Conservation (phyloP, 305 asterid genomes). For the Ilex paraguariensis region DNA sequence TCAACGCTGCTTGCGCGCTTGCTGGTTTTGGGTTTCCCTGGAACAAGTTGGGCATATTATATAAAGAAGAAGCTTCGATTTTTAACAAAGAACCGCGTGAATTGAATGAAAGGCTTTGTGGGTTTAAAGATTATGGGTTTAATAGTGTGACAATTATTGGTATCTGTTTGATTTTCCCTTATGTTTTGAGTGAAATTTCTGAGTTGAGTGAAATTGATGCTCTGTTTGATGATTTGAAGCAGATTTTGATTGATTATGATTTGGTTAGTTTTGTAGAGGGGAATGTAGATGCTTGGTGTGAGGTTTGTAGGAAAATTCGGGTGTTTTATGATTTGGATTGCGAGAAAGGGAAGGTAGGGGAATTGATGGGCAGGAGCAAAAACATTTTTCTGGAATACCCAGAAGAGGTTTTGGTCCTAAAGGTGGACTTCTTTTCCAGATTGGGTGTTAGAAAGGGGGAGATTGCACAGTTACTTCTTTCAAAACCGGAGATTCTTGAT, state of each 20-base stretch:
- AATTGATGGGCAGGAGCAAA: slow-evolving; percentile 41
- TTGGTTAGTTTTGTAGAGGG: slow-evolving; percentile 36
- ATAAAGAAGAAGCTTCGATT: slow-evolving; percentile 23
- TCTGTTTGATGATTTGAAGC: slow-evolving; percentile 43
- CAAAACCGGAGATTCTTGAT: slow-evolving; percentile 38
- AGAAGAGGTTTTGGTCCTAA: slow-evolving; percentile 39
- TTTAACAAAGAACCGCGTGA: slow-evolving; percentile 19
- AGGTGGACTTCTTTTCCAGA: slow-evolving; percentile 43
- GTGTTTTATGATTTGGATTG: slow-evolving; percentile 55
- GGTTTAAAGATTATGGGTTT: slow-evolving; percentile 40
- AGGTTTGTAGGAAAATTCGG: slow-evolving; percentile 42
- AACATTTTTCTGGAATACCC: slow-evolving; percentile 36
- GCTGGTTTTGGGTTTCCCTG: slow-evolving; percentile 64
- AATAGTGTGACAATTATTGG: slow-evolving; percentile 34
- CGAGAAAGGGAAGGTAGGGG: slow-evolving; percentile 50
- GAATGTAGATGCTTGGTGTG: slow-evolving; percentile 40
- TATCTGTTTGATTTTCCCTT: slow-evolving; percentile 54
- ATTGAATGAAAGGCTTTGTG: slow-evolving; percentile 26
- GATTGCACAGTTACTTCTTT: slow-evolving; percentile 46
- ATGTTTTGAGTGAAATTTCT: slow-evolving; percentile 19
- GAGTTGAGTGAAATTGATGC: slow-evolving; percentile 26
- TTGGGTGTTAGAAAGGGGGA: slow-evolving; percentile 38
- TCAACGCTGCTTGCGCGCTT: slow-evolving; percentile 43
- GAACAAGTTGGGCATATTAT: slow-evolving; percentile 48
- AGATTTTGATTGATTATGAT: slow-evolving; percentile 37